Evolutionary conservation across 2,329 filamentous ascomycete species (phyloP), one percentile per base, ranked within the genome.

Genomic region (Dendryphion nanum): DNA sequence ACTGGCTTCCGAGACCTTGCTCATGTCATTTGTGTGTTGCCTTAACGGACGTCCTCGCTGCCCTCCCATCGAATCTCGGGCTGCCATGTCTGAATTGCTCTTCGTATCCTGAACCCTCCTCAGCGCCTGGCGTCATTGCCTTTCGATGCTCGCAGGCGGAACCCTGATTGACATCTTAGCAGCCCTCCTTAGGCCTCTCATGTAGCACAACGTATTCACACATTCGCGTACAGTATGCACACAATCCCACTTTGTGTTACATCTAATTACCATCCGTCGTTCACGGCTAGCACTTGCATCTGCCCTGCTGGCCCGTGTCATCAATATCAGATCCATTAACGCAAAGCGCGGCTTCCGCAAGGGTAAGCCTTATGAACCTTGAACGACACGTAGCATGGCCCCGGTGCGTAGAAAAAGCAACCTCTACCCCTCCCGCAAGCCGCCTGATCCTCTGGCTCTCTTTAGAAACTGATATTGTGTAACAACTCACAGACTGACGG

Each of bases 331-430:
- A 63, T 59, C 34, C 58, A 65, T 48, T 63, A 51, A 63, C 47
- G 39, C 44, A 44, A 52, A 48, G 47, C 55, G 52, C 54, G 47
- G 43, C 47, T 41, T 45, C 44, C 41, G 47, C 51, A 44, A 51
- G 48, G 47, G 37, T 48, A 42, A 49, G 42, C 49, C 46, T 42
- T 52, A 48, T 46, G 40, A 48, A 39, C 29, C 47, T n/a, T n/a
- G n/a, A n/a, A n/a, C n/a, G n/a, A 37, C 45, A 57, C 56, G 50
- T 61, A 61, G 52, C 51, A 66, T 66, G n/a, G n/a, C n/a, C n/a
- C n/a, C n/a, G 63, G 63, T 66, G 57, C 47, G 63, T 64, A 56
- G 53, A 57, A 53, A 48, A 53, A 51, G 43, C 50, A 50, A 47
- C 35, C 33, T 14, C 15, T 31, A 34, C 46, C 34, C 35, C 23